Evolutionary conservation across 148 eudicot genomes (phyloP), one percentile per base, ranked within the genome.

Genomic region (Rhododendron molle): DNA sequence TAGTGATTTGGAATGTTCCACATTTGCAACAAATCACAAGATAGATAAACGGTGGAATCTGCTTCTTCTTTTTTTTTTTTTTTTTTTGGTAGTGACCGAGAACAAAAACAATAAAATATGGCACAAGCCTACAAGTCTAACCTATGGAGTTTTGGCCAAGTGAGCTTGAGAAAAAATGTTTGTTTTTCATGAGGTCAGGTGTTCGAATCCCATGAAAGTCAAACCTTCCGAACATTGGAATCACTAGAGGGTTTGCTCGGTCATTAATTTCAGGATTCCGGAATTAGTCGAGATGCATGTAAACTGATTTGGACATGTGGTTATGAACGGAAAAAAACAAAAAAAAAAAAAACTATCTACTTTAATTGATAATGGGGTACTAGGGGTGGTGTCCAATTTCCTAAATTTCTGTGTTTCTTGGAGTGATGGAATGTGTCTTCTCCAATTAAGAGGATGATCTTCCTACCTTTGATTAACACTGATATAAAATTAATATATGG

Each of bases 331-430:
- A n/a, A n/a, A n/a, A n/a, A n/a, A n/a, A n/a, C n/a, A n/a, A 40
- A 50, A 50, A 50, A 13, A 14, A 52, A 14, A 15, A 4, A n/a
- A 3, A 13, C 13, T 23, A 36, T 43, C 78, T 54, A n/a, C n/a
- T n/a, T n/a, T n/a, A 80, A 76, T 76, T 83, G 84, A 80, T 73
- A 81, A 84, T 86, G 88, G 82, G 74, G 16, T 83, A 77, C 54
- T 80, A 67, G 15, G 28, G 90, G 82, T 50, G 81, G 78, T 79
- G 86, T 87, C 88, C 89, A 87, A 86, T 36, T 34, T 82, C 87
- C 87, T 92, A 85, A 89, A 92, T 76, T 93, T 93, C 93, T 89
- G 95, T 91, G 93, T 88, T 81, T 86, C 92, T 91, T 88, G 94
- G 88, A 89, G 92, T 86, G 88, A 90, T 86, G 71, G 87, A 90